Percentiles rank a stretch among this genome's conserved stretches.
These are phyloP conservation scores for button mushroom (Agaricus bisporus) DNA, from an alignment of 768 basidiomycete species.

Conservation along the genomic window DNA sequence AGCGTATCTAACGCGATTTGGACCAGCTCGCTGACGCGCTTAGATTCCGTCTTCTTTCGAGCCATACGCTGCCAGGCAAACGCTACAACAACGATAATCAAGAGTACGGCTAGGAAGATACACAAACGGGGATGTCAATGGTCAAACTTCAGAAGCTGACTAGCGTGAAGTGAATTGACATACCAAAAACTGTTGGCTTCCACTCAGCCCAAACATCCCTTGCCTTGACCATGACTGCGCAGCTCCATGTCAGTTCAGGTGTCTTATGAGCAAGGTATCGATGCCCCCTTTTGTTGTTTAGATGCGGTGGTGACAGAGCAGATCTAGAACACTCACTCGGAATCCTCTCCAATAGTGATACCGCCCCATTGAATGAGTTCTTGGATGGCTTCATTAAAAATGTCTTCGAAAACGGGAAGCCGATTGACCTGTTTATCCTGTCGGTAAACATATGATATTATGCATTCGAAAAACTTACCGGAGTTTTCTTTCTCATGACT, in stretches of 20 bases:
- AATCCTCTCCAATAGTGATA: slow-evolving; percentile 58
- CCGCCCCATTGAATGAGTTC: slow-evolving; percentile 72
- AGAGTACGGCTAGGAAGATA: slow-evolving; percentile 24
- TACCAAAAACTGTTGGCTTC: slow-evolving; percentile 60
- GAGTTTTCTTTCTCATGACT: slow-evolving; percentile 48
- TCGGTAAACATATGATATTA: neutral
- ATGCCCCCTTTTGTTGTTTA: slow-evolving; percentile 41
- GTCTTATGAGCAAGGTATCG: slow-evolving; percentile 74
- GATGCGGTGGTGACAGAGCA: slow-evolving; percentile 13
- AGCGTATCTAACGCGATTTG: slow-evolving; percentile 75
- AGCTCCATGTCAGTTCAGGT: slow-evolving; percentile 60
- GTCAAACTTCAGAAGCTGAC: slow-evolving; percentile 14
- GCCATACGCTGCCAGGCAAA: slow-evolving; percentile 37
- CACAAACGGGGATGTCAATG: slow-evolving; percentile 11
- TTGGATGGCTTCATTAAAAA: slow-evolving; percentile 74
- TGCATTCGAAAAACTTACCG: slow-evolving; percentile 31
- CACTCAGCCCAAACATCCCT: slow-evolving; percentile 66
- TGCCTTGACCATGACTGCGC: slow-evolving; percentile 57
- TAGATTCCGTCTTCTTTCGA: slow-evolving; percentile 49
- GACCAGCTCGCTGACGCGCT: slow-evolving; percentile 67
- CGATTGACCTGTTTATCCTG: slow-evolving; percentile 41
- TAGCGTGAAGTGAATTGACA: slow-evolving; percentile 13
- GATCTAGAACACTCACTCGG: slow-evolving; percentile 41
- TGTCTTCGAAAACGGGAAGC: slow-evolving; percentile 56
- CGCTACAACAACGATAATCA: slow-evolving; percentile 22